phyloP scores from a whole-genome alignment of 2,329 filamentous ascomycete genomes.

The Fusarium mangiferae region DNA sequence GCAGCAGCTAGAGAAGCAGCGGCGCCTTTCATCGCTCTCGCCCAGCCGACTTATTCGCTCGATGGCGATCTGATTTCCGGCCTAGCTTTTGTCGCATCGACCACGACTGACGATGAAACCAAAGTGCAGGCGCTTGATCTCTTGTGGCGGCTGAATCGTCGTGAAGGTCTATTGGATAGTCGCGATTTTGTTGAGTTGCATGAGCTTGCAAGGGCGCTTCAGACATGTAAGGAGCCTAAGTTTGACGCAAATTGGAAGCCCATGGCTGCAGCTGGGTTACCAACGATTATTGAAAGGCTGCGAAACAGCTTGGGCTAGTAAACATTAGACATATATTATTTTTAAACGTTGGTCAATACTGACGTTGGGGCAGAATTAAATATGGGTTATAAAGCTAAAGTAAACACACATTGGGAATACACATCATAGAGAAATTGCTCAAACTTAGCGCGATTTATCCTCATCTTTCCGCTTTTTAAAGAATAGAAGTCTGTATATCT shows the following conservation, averaged over 20 bases:
- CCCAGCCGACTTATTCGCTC: neutral
- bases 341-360: fast-evolving
- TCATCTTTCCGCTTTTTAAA: no score
- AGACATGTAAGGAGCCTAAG: neutral
- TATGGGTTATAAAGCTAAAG: no score
- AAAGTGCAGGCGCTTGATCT: neutral
- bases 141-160: neutral
- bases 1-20: neutral
- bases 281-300: neutral
- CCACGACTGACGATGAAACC: neutral
- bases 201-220: neutral
- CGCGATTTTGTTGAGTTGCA: neutral
- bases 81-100: neutral
- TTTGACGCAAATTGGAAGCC: neutral
- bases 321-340: no score
- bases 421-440: no score
- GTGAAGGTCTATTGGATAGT: neutral
- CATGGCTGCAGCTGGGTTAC: neutral
- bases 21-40: neutral
- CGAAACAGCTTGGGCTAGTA: fast-evolving
- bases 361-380: no score
- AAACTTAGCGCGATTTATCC: no score
- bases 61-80: neutral
- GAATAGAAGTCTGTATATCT: fast-evolving
- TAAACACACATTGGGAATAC: no score